Evolutionary conservation across 345 rosid genomes (phyloP).

Genomic region (Barbarea vulgaris): DNA sequence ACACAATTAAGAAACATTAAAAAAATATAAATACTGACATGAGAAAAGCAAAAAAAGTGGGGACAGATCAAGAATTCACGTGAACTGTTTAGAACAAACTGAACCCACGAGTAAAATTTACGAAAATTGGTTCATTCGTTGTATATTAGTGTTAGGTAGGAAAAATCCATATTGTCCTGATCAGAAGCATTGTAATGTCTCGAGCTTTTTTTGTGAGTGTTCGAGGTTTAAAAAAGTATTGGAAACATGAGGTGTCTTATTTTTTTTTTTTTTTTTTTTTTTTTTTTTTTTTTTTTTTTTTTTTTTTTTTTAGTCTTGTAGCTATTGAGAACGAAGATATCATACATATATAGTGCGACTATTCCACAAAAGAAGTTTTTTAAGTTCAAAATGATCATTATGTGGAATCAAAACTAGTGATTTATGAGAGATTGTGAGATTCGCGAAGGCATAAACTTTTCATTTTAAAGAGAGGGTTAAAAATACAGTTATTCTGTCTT

Average conservation of each 20-base stretch:
- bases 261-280: too few relatives aligned
- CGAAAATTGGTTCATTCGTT: not conserved
- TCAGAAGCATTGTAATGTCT: not conserved
- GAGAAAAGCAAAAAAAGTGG: not conserved
- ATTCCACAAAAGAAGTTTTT: too few relatives aligned
- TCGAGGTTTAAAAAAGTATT: not conserved
- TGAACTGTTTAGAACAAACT: not conserved
- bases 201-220: not conserved
- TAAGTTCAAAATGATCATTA: too few relatives aligned
- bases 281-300: too few relatives aligned
- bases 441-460: not conserved
- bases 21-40: not conserved
- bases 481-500: not conserved
- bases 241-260: not conserved
- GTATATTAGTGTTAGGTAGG: not conserved
- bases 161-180: not conserved
- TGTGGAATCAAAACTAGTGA: not conserved
- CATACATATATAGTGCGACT: too few relatives aligned
- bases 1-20: not conserved
- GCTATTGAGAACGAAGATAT: too few relatives aligned
- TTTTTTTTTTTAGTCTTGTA: too few relatives aligned
- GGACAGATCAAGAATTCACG: not conserved
- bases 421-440: too few relatives aligned
- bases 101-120: not conserved
- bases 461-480: not conserved